These are phyloP conservation scores for Umbellularia californica DNA, from an alignment of 164 flowering plant species.

Conservation along the genomic window DNA sequence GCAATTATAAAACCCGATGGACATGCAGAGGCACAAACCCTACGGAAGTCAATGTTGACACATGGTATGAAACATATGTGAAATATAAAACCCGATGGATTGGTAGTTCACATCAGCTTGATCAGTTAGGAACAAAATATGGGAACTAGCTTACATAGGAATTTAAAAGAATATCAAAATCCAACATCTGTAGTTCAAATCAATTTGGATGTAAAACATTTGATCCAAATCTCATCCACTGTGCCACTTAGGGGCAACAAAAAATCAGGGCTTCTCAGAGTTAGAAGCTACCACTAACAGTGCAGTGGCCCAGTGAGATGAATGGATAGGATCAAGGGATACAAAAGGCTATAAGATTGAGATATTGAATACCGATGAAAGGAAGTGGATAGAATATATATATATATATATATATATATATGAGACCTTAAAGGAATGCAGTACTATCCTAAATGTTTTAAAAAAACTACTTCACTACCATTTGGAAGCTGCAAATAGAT, in stretches of 20 bases:
- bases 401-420: too few species aligned
- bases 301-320: background rate
- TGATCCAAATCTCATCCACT: background rate
- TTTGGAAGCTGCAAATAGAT: constrained; percentile 34
- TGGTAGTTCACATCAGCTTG: too few species aligned
- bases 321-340: too few species aligned
- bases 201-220: background rate
- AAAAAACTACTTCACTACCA: too few species aligned
- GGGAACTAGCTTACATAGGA: too few species aligned
- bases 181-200: background rate
- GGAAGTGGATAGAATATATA: background rate
- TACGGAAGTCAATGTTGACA: too few species aligned
- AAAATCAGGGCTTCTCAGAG: background rate
- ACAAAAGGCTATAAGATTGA: background rate
- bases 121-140: background rate
- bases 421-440: too few species aligned
- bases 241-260: background rate
- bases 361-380: background rate
- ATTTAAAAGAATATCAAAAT: background rate
- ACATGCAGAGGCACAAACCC: too few species aligned
- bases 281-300: background rate
- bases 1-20: too few species aligned
- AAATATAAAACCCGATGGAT: too few species aligned
- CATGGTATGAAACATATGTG: too few species aligned
- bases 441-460: too few species aligned